These are phyloP conservation scores for Ambrosia hybrid DNA, from an alignment of 140 eudicot species.

Conservation along the genomic window DNA sequence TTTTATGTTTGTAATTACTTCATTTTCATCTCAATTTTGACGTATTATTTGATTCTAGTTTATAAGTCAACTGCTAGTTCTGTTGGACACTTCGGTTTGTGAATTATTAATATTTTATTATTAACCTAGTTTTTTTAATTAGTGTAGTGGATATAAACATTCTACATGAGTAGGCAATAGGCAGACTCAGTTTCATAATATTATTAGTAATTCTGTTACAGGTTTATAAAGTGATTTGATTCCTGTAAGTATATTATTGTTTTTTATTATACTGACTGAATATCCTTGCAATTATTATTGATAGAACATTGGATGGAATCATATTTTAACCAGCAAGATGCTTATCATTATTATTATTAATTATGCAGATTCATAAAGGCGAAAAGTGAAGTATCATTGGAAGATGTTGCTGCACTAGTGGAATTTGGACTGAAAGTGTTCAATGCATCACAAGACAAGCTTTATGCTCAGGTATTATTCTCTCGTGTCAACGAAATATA, in stretches of 20 bases:
- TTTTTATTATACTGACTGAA: constrained; percentile 5
- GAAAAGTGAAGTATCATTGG: constrained; percentile 79
- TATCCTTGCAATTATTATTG: constrained; percentile 12
- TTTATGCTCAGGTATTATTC: constrained; percentile 79
- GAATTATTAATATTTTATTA: constrained; percentile 3
- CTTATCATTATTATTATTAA: constrained; percentile 9
- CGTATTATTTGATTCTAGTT: not conserved
- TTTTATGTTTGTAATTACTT: constrained; percentile 4
- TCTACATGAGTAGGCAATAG: not conserved
- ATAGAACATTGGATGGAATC: constrained; percentile 24
- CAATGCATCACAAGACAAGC: constrained; percentile 63
- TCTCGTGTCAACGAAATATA: constrained; percentile 9
- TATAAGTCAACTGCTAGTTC: constrained; percentile 17
- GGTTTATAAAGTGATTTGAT: constrained; percentile 3
- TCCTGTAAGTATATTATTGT: not conserved
- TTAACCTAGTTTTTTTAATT: not conserved
- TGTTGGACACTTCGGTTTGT: constrained; percentile 13
- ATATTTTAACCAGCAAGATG: constrained; percentile 8
- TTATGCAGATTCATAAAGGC: constrained; percentile 80
- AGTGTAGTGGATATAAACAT: not conserved
- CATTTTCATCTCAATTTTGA: constrained; percentile 10
- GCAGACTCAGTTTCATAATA: not conserved
- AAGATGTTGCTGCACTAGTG: constrained; percentile 66
- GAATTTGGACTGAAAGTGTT: constrained; percentile 72
- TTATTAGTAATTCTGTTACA: constrained; percentile 2